phyloP scores from a whole-genome alignment of 1,284 basidiomycete species.

The Ustilago esculenta region DNA sequence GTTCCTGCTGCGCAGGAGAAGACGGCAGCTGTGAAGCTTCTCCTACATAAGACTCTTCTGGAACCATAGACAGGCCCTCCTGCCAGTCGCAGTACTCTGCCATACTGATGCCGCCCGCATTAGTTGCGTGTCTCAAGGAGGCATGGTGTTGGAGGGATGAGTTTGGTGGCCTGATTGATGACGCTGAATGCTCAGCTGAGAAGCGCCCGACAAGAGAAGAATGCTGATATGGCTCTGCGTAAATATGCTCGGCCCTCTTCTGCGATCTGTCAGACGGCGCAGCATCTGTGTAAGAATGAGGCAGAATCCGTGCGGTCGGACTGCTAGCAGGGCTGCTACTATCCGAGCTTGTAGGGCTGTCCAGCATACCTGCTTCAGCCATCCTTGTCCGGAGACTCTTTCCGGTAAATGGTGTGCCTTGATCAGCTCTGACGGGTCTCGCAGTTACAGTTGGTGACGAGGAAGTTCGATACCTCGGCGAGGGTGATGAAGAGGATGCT shows the following conservation, averaged over 20 bases:
- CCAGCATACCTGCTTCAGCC: slow-evolving; percentile 31
- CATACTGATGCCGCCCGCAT: background rate
- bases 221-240: background rate
- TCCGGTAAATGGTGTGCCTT: slow-evolving; percentile 26
- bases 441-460: slow-evolving; percentile 29
- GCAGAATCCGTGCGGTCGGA: slow-evolving; percentile 6
- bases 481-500: slow-evolving; percentile 4
- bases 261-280: background rate
- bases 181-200: background rate
- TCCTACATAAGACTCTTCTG: slow-evolving; percentile 28
- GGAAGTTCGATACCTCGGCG: slow-evolving; percentile 18
- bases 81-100: slow-evolving; percentile 8
- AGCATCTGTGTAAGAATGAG: background rate
- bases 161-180: background rate
- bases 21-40: slow-evolving; percentile 10
- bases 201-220: background rate
- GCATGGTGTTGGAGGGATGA: background rate
- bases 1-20: background rate
- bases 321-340: slow-evolving; percentile 25
- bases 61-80: slow-evolving; percentile 32
- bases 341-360: slow-evolving; percentile 26
- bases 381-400: slow-evolving; percentile 31
- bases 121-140: background rate
- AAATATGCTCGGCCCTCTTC: background rate
- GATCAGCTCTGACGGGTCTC: slow-evolving; percentile 21